Evolutionary conservation across 176 grass and related monocot genomes (phyloP), one percentile per base, ranked within the genome.

Genomic region (Oryza meyeriana): DNA sequence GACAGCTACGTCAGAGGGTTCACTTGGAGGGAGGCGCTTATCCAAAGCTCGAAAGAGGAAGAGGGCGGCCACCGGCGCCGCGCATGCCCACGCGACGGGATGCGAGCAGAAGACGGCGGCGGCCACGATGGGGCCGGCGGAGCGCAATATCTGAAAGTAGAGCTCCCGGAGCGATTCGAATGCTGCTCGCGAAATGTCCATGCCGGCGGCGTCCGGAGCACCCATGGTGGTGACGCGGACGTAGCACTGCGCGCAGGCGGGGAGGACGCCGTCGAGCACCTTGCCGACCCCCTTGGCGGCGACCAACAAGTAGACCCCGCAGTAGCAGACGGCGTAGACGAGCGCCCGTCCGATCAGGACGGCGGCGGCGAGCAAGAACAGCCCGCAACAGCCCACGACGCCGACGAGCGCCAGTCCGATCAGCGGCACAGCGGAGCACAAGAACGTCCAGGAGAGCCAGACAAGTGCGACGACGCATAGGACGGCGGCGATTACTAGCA

Each of bases 201-300:
- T 2, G 9, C 69, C 62, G 62, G 75, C 61, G 62, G 45, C 47
- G 17, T 55, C 86, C 0, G 81, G 75, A 6, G 81, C 86, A 1
- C 11, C 68, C 86, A 84, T 88, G 75, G 75, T 88, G 40, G 47
- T 50, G 4, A 72, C 32, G n/a, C 0, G 12, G 57, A 8, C 67
- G 77, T 25, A 80, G 42, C 42, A 80, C 29, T 1, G 77, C 20
- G 0, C 31, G 50, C 20, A 35, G 31, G n/a, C 11, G 6, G 76
- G 76, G 59, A 30, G 62, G 11, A 79, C 18, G 76, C n/a, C 2
- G 20, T 18, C 42, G 62, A 79, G 77, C 40, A 8, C 28, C 28
- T 4, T 3, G 7, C 17, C 76, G 76, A 65, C 5, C 38, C 16
- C 10, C 76, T 66, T 24, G 76, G 28, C 28, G 41, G n/a, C 31